A percentile compares a stretch with the other conserved stretches of the same genome.
These are phyloP conservation scores for Rubroshorea leprosula DNA, from an alignment of 345 rosid genomes.

Conservation along the genomic window DNA sequence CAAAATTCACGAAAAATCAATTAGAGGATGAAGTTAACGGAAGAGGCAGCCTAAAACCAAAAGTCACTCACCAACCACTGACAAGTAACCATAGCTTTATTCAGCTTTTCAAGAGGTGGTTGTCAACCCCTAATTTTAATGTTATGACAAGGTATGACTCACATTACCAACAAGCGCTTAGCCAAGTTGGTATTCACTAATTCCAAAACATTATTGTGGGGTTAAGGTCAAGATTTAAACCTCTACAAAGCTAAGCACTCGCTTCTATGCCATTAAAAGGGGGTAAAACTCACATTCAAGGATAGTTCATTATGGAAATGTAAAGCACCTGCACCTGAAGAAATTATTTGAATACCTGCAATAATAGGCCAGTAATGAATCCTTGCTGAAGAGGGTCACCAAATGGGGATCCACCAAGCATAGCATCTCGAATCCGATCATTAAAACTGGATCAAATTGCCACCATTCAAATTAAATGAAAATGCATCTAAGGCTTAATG, in stretches of 20 bases:
- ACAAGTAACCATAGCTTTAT: neutral
- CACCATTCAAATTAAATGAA: neutral
- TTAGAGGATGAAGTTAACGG: too few relatives aligned
- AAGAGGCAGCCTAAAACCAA: neutral
- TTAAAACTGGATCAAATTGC: slow-evolving; percentile 61
- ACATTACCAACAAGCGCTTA: too few relatives aligned
- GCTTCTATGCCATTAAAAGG: too few relatives aligned
- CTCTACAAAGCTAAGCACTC: too few relatives aligned
- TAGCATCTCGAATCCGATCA: slow-evolving; percentile 94
- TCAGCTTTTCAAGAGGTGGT: neutral
- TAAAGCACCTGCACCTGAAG: neutral
- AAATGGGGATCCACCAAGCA: slow-evolving; percentile 98
- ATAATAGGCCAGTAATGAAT: slow-evolving; percentile 71
- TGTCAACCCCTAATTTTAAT: neutral
- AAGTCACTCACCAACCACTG: neutral
- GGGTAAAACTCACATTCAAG: too few relatives aligned
- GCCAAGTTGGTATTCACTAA: too few relatives aligned
- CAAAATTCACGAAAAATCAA: too few relatives aligned
- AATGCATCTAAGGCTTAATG: too few relatives aligned
- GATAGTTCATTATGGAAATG: neutral
- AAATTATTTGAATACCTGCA: slow-evolving; percentile 48
- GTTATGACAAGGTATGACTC: neutral
- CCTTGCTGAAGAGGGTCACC: slow-evolving; percentile 98
- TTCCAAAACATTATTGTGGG: too few relatives aligned
- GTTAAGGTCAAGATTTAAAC: too few relatives aligned